Evolutionary conservation across 768 basidiomycete genomes (phyloP), one percentile per base, ranked within the genome.

Genomic region (Suillus discolor): DNA sequence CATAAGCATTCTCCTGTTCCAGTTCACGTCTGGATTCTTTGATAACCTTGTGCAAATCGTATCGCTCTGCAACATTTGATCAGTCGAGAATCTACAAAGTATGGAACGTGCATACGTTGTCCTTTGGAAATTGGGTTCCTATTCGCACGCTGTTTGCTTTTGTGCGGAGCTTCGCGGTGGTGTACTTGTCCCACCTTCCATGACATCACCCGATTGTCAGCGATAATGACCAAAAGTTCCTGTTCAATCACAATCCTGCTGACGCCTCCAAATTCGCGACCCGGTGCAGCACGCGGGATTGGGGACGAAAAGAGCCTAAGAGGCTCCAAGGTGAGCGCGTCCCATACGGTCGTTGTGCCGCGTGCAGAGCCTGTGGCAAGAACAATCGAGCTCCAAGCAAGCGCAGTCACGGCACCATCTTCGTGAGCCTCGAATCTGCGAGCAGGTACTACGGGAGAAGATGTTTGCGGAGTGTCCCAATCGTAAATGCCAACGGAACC

Each of bases 401-500:
- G 77, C 15, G 88, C 83, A 6, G 89, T 89, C 31, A 94, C 82
- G 0, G 86, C 77, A 0, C 85, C 88, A 67, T 91, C 89, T 60
- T 80, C 79, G 69, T 90, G 85, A 1, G 90, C 90, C 69, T 89
- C 87, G 63, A 91, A 85, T 62, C 81, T 84, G 64, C 80, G 79
- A 5, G 77, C 67, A 1, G 87, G 83, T 54, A 47, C 71, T 36
- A 75, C 65, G 55, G 65, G 45, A 34, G 72, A 66, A 49, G 54
- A 63, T 47, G 31, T 65, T 31, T 23, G 54, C 59, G 45, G 45
- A 20, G 63, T 62, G 6, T 72, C 62, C 84, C 85, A 90, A 42
- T 85, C 80, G 70, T 89, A 92, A 5, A 92, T 76, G 63, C 81
- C 85, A 53, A 93, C 75, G 49, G 80, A 86, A 1, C 92, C 92